A percentile compares a stretch with the other conserved stretches of the same genome.
Conservation (phyloP, 2,329 filamentous ascomycete species). For the Amesomyces nigricolor region DNA sequence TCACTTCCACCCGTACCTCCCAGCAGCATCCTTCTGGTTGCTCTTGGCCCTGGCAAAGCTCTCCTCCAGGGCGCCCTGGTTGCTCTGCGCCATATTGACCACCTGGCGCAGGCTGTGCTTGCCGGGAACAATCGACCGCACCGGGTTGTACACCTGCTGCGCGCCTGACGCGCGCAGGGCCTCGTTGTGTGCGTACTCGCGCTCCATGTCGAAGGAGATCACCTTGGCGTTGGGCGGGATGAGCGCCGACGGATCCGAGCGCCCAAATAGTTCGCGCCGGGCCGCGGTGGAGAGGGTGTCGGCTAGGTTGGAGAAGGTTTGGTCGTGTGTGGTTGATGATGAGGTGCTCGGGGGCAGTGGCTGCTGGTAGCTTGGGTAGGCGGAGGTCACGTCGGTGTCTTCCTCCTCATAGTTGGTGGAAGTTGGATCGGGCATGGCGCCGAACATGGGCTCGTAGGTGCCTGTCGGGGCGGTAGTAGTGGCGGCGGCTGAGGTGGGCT, state of each 20-base stretch:
- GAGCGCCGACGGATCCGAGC: constrained; percentile 32
- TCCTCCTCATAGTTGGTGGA: constrained; percentile 27
- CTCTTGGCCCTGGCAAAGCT: constrained; percentile 77
- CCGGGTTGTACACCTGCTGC: constrained; percentile 71
- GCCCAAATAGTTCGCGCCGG: constrained; percentile 79
- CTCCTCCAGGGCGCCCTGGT: constrained; percentile 85
- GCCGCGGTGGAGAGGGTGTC: constrained; percentile 69
- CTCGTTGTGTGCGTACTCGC: constrained; percentile 83
- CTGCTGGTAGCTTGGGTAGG: constrained; percentile 19
- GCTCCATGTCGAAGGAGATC: constrained; percentile 82
- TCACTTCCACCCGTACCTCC: constrained; percentile 72
- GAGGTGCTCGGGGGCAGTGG: constrained; percentile 31
- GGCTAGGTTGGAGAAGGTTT: constrained; percentile 64
- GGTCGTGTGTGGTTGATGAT: constrained; percentile 44
- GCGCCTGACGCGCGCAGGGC: constrained; percentile 64
- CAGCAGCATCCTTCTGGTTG: constrained; percentile 76
- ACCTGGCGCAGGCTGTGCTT: constrained; percentile 88
- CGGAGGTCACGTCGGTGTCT: constrained; percentile 29
- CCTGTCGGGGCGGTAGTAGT: constrained; percentile 23
- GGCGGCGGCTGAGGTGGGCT: constrained; percentile 24
- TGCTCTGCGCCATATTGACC: constrained; percentile 73
- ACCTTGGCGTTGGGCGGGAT: constrained; percentile 52
- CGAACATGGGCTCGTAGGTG: constrained; percentile 50
- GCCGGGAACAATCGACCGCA: constrained; percentile 74
- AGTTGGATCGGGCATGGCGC: constrained; percentile 27